Base-by-base conservation (phyloP, 345 rosid species). In the Salix udensis region DNA sequence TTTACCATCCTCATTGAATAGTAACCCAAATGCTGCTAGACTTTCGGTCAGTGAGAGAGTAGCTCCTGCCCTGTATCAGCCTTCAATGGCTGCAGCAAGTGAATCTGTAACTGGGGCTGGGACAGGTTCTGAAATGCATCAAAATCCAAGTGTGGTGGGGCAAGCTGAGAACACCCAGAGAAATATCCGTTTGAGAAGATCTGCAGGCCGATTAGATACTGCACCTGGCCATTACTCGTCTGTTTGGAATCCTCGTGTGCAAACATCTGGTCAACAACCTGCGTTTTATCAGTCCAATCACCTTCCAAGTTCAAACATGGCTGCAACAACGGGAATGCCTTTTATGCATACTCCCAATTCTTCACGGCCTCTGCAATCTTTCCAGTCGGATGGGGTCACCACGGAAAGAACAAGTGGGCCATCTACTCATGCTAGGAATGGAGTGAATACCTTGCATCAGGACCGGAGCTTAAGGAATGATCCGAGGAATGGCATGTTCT, bases 101-200 rank as follows among this genome's bases (percentile, higher is more conserved):
- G 74, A 61, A 68, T 8, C 7, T 40, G 50, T 7, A 76, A 15
- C 44, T 55, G 68, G 24, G 26, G 44, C 23, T 4, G 65, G 71
- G 4, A 18, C 37, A 36, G 36, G 44, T 28, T 15, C 55, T 24
- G 66, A 9, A 5, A 19, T 64, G 23, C 36, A 23, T 62, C 74
- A 67, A 21, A 65, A 10, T 26, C 13, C 68, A 44, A 46, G 9
- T n/a, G 34, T 11, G 42, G 53, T 34, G 23, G 71, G 68, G 52
- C 73, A 70, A 67, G 16, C 55, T 15, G 81, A 55, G 12, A 34
- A 34, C 55, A 31, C 24, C 60, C 67, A 24, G 34, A 74, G 84
- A 77, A 77, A 81, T 26, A 70, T 42, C 18, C 84, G 84, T 11
- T 21, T 36, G 9, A 70, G 84, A 77, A 77, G 73, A 21, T 44